Evolutionary conservation across 345 rosid genomes (phyloP).

Genomic region (Hibiscus mutabilis): DNA sequence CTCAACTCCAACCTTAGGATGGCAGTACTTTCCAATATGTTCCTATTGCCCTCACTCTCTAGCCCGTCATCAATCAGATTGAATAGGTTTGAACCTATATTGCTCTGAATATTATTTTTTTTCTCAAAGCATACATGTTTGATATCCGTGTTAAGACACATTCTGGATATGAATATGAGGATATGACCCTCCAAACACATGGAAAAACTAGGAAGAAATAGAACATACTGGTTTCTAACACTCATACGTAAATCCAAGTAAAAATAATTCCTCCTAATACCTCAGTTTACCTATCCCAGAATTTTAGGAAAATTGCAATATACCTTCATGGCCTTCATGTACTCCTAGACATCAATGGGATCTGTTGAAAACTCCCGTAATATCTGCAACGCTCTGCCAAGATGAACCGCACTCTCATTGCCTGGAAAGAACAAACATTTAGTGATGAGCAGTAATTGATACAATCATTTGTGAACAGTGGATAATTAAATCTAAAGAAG

Average conservation of each 20-base stretch:
- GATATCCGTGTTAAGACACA: not conserved
- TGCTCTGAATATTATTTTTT: no score
- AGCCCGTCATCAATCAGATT: not conserved
- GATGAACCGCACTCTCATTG: slow-evolving; percentile 69
- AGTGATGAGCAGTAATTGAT: slow-evolving; percentile 5
- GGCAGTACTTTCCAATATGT: not conserved
- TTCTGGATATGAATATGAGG: not conserved
- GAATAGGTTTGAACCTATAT: not conserved
- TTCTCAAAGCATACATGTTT: not conserved
- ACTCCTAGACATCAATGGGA: slow-evolving; percentile 97
- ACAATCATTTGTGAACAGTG: slow-evolving; percentile 12
- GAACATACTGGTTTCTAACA: not conserved
- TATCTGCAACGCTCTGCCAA: slow-evolving; percentile 90
- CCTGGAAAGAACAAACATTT: slow-evolving; percentile 38
- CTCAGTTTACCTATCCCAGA: not conserved
- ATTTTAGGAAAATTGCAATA: slow-evolving; percentile 11
- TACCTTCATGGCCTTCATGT: slow-evolving; percentile 98
- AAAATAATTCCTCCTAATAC: not conserved
- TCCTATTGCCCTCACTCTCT: not conserved
- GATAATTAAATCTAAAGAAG: slow-evolving; percentile 17
- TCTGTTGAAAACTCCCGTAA: slow-evolving; percentile 90
- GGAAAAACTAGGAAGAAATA: not conserved
- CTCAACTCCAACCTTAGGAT: not conserved
- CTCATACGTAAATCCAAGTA: not conserved
- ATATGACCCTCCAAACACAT: not conserved